phyloP scores from a whole-genome alignment of 2,329 filamentous ascomycete species.

The Trichoderma semiorbis region DNA sequence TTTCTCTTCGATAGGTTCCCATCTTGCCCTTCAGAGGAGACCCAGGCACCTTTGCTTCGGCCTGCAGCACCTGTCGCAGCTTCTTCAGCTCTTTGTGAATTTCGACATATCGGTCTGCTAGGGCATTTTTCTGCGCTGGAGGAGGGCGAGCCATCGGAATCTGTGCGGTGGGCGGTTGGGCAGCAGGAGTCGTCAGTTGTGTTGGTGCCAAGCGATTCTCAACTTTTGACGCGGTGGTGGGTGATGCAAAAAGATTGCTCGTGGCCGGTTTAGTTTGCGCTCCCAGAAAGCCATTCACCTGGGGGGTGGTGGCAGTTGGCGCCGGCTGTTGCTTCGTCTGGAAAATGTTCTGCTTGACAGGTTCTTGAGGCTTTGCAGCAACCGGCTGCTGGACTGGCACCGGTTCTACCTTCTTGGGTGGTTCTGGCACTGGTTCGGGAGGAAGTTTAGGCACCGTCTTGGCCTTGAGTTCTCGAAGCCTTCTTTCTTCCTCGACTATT shows the following conservation, averaged over 20 bases:
- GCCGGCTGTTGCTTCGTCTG: not conserved
- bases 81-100: constrained; percentile 69
- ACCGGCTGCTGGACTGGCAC: constrained; percentile 17
- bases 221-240: not conserved
- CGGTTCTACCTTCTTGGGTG: constrained; percentile 23
- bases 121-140: constrained; percentile 5
- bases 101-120: constrained; percentile 45
- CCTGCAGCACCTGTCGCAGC: constrained; percentile 60
- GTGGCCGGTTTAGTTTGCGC: constrained; percentile 24
- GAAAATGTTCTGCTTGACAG: constrained; percentile 21
- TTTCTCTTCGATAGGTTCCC: constrained; percentile 68
- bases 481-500: constrained; percentile 45
- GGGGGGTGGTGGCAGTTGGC: constrained; percentile 17
- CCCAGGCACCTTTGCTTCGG: constrained; percentile 47
- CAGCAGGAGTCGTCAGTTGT: constrained; percentile 11
- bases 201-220: constrained; percentile 14
- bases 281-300: constrained; percentile 23
- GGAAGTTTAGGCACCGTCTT: constrained; percentile 44
- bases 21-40: constrained; percentile 60
- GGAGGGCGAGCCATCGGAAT: not conserved
- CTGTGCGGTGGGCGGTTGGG: constrained; percentile 1
- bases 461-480: constrained; percentile 45
- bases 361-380: constrained; percentile 8
- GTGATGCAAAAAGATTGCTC: constrained; percentile 23
- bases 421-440: constrained; percentile 34